Evolutionary conservation across 2,329 filamentous ascomycete species (phyloP), one percentile per base, ranked within the genome.

Genomic region (Colletotrichum ledebouriae): DNA sequence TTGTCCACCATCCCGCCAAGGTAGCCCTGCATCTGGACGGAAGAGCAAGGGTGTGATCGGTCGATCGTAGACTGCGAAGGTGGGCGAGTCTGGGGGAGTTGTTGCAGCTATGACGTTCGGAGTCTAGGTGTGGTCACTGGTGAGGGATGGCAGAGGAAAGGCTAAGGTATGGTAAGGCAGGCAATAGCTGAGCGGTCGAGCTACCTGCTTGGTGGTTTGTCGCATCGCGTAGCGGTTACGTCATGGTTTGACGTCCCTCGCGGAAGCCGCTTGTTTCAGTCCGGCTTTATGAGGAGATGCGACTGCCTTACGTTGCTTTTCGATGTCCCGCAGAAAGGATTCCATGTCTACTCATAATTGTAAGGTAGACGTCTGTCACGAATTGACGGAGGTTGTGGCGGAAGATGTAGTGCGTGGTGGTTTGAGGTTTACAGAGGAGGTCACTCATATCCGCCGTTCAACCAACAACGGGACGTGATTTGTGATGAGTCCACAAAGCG

Each of bases 31-130:
- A 42, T 55, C 50, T 56, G 22, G 34, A 50, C 25, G 42, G 50
- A 63, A 42, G 42, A 39, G 4, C 22, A 37, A 22, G 63, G 34
- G 58, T 41, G 41, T 20, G 59, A 63, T 67, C 42, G 49, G 49
- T 49, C 50, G 63, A 67, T 63, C 63, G 20, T 25, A 20, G 52
- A 41, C 57, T 56, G 58, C 13, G 29, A 34, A 62, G 56, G 63
- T 62, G 42, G 63, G 42, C 42, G 13, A 63, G n/a, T 34, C 20
- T 22, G 29, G 61, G 60, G 63, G 39, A 37, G 17, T 37, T 25
- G n/a, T 15, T 11, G 44, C 17, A 53, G 59, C 59, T 62, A 67
- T 67, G 63, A 67, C 63, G 63, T 67, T 57, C n/a, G 17, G 52
- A n/a, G 17, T 9, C 13, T 50, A 17, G 25, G 25, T 25, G 25